These are phyloP conservation scores for Orbilia quercus DNA, from an alignment of 2,329 filamentous ascomycete species.

Conservation along the genomic window DNA sequence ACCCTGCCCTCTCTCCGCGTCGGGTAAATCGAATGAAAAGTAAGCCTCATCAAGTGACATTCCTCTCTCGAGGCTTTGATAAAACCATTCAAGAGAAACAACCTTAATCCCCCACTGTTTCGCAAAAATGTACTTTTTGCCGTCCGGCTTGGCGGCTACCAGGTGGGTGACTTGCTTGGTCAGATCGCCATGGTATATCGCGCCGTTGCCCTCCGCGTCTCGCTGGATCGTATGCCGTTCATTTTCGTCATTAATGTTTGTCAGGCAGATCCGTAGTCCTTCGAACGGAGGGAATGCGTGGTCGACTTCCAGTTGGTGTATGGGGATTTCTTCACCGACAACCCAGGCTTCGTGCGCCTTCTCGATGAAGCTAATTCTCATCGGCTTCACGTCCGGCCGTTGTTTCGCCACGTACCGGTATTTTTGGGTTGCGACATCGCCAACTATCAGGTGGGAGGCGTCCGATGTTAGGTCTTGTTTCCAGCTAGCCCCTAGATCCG, in stretches of 20 bases:
- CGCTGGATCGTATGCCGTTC: constrained; percentile 78
- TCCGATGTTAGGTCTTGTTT: constrained; percentile 94
- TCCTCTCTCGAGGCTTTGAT: constrained; percentile 82
- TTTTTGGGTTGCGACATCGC: constrained; percentile 87
- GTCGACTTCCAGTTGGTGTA: constrained; percentile 74
- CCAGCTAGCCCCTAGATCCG: constrained; percentile 86
- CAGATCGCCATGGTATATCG: constrained; percentile 86
- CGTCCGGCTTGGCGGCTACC: constrained; percentile 79
- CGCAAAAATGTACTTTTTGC: constrained; percentile 92
- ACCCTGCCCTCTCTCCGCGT: constrained; percentile 77
- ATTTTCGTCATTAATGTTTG: constrained; percentile 73
- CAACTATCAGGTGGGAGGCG: constrained; percentile 93
- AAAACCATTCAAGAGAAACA: constrained; percentile 85
- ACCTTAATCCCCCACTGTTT: constrained; percentile 81
- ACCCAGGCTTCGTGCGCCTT: constrained; percentile 84
- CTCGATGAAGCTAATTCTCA: constrained; percentile 85
- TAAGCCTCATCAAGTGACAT: constrained; percentile 90
- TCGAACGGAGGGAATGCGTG: constrained; percentile 73
- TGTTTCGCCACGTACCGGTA: constrained; percentile 95
- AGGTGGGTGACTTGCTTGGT: constrained; percentile 88
- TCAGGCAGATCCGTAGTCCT: constrained; percentile 74
- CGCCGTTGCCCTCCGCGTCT: constrained; percentile 76
- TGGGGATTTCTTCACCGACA: constrained; percentile 78
- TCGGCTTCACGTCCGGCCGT: constrained; percentile 83
- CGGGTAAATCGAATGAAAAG: constrained; percentile 76